Conservation (phyloP, 345 rosid species). For the Barbarea vulgaris region DNA sequence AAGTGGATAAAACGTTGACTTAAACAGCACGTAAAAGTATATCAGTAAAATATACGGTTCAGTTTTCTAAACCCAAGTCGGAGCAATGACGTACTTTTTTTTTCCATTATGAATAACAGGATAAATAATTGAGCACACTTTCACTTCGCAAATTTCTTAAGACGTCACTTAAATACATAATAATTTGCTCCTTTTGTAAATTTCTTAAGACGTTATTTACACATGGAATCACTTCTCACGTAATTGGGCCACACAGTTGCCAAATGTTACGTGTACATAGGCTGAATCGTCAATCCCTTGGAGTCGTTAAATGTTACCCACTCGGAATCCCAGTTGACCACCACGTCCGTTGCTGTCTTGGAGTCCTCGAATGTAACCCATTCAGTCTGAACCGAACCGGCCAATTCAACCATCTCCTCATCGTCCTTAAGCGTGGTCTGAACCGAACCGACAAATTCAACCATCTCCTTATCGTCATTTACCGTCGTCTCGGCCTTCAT, state of each 20-base stretch:
- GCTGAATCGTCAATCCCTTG: background rate
- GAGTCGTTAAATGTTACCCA: conserved; percentile 42
- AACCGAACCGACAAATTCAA: background rate
- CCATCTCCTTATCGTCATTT: background rate
- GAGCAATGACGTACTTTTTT: background rate
- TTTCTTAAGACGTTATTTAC: background rate
- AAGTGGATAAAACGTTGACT: no score
- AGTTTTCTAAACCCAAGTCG: background rate
- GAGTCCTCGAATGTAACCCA: conserved; percentile 37
- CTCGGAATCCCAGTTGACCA: background rate
- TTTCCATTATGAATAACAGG: background rate
- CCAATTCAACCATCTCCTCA: conserved; percentile 9
- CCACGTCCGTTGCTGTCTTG: background rate
- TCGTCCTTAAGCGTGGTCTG: conserved; percentile 9
- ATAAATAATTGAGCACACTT: background rate
- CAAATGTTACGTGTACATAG: background rate
- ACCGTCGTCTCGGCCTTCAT: conserved; percentile 36
- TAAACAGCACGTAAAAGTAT: no score
- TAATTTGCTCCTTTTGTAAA: conserved; percentile 1
- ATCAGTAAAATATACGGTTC: background rate
- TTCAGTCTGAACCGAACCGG: conserved; percentile 6
- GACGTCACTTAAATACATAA: background rate
- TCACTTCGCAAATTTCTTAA: background rate
- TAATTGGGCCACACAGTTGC: background rate
- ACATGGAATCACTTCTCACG: conserved; percentile 1